phyloP scores from a whole-genome alignment of 352 stramenopile genomes.

The Phytophthora idaei region DNA sequence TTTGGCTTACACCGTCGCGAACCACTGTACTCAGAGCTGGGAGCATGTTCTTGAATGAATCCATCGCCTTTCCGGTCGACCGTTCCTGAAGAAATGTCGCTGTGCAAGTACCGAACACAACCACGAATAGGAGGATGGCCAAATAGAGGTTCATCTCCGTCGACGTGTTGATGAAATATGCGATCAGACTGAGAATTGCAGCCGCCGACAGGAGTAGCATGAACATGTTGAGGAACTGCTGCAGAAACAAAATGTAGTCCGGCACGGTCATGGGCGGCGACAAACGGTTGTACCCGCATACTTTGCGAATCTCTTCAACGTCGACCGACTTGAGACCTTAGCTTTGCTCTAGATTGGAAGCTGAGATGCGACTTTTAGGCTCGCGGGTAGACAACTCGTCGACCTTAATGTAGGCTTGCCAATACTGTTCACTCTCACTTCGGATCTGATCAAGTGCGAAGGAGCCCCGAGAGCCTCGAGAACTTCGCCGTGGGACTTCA shows the following conservation, averaged over 20 bases:
- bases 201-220: slow-evolving; percentile 45
- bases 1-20: slow-evolving; percentile 48
- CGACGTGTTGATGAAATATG: slow-evolving; percentile 48
- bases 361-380: slow-evolving; percentile 33
- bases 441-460: not conserved
- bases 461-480: not conserved
- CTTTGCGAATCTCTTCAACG: slow-evolving; percentile 24
- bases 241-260: slow-evolving; percentile 47
- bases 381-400: slow-evolving; percentile 29
- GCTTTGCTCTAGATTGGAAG: slow-evolving; percentile 38
- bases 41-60: slow-evolving; percentile 62
- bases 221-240: slow-evolving; percentile 57
- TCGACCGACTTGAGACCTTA: slow-evolving; percentile 21
- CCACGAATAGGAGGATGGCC: slow-evolving; percentile 44
- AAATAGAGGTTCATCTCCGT: slow-evolving; percentile 49
- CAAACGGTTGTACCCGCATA: slow-evolving; percentile 46
- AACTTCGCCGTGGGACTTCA: not conserved
- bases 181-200: slow-evolving; percentile 40
- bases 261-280: slow-evolving; percentile 40
- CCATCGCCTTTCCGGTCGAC: slow-evolving; percentile 51
- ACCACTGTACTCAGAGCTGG: slow-evolving; percentile 44
- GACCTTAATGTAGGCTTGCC: slow-evolving; percentile 44
- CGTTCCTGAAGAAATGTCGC: slow-evolving; percentile 50
- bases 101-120: slow-evolving; percentile 47
- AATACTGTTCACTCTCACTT: slow-evolving; percentile 35